These are phyloP conservation scores for Grigorovia yakushimaensis DNA, from an alignment of 805 yeast genomes.

Conservation along the genomic window DNA sequence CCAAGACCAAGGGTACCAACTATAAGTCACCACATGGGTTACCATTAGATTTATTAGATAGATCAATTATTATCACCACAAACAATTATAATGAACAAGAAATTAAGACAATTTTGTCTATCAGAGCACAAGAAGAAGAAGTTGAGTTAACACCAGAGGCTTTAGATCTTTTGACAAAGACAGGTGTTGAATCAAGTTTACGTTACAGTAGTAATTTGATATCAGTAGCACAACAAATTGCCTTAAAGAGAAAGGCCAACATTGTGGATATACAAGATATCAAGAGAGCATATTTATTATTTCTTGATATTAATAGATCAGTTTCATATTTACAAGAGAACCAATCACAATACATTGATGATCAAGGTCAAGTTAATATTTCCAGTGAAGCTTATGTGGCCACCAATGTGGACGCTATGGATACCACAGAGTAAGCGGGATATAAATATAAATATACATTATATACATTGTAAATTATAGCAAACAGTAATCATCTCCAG, in stretches of 20 bases:
- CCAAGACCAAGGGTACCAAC: conserved; percentile 88
- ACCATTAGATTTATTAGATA: conserved; percentile 87
- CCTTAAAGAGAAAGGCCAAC: conserved; percentile 64
- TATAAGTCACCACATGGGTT: conserved; percentile 96
- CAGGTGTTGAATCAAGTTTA: conserved; percentile 81
- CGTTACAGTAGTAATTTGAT: conserved; percentile 89
- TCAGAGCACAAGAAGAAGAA: conserved; percentile 91
- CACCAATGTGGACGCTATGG: conserved; percentile 20
- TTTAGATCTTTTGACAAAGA: conserved; percentile 74
- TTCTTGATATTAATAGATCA: conserved; percentile 82
- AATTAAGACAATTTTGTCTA: conserved; percentile 73
- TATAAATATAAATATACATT: neutral
- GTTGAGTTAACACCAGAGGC: conserved; percentile 78
- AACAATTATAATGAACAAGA: conserved; percentile 69
- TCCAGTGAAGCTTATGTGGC: conserved; percentile 22
- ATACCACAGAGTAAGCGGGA: conserved; percentile 21
- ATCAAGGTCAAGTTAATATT: conserved; percentile 61
- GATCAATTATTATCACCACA: conserved; percentile 89
- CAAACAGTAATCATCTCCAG: no score
- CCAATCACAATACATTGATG: conserved; percentile 63
- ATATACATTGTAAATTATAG: neutral
- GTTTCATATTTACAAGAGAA: conserved; percentile 73
- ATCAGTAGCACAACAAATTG: conserved; percentile 79
- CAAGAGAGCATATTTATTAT: conserved; percentile 77
- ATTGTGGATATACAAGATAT: conserved; percentile 69